These are phyloP conservation scores for Eimeria praecox DNA, from an alignment of 169 alveolate genomes.

Conservation along the genomic window DNA sequence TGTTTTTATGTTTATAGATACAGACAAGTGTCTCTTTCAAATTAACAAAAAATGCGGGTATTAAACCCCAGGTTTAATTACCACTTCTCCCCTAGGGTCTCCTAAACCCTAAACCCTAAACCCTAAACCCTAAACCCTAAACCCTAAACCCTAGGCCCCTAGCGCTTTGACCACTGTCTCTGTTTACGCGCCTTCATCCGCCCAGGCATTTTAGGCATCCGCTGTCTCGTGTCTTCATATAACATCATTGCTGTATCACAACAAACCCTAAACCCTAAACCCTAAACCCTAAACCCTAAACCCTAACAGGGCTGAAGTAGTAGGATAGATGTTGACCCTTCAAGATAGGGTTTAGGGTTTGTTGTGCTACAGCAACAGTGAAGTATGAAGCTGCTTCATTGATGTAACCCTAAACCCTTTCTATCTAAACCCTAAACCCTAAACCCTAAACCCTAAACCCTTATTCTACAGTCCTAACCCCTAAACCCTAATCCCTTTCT, in stretches of 20 bases:
- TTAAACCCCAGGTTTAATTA: background rate
- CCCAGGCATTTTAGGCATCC: conserved; percentile 94
- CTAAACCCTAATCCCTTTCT: background rate
- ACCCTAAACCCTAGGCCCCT: conserved; percentile 52
- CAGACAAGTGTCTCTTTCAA: background rate
- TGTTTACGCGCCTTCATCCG: conserved; percentile 90
- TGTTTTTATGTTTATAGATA: too few relatives aligned
- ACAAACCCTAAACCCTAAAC: conserved; percentile 18
- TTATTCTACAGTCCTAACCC: background rate
- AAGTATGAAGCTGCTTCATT: too few relatives aligned
- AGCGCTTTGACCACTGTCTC: conserved; percentile 91
- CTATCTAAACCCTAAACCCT: background rate
- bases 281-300: background rate
- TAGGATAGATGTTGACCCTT: too few relatives aligned
- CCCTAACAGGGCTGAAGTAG: too few relatives aligned
- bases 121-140: conserved; percentile 47
- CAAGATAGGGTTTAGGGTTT: too few relatives aligned
- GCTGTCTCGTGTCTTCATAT: conserved; percentile 91
- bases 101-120: background rate
- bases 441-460: background rate
- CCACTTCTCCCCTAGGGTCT: too few relatives aligned
- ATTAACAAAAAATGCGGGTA: background rate
- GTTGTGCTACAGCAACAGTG: too few relatives aligned
- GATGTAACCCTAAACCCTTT: background rate
- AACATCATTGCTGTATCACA: conserved; percentile 84